Base-by-base conservation (phyloP, 148 eudicot genomes). In the Nepenthes gracilis region DNA sequence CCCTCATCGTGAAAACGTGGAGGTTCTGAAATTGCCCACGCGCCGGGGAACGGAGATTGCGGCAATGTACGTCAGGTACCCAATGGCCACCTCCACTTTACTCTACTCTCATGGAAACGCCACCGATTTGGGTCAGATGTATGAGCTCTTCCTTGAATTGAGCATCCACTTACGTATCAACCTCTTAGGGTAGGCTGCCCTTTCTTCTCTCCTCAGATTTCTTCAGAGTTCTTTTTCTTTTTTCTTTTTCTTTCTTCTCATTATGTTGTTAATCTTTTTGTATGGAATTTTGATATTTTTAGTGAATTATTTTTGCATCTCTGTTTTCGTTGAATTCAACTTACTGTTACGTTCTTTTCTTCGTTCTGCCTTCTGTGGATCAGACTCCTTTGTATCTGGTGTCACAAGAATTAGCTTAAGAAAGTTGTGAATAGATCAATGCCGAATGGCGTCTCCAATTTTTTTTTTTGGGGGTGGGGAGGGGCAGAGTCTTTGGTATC, bases 51-150 rank as follows among this genome's bases (percentile, higher is more conserved):
- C 84, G 2, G 89, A 83, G 73, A 75, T 86, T 1, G 85, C 79
- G 58, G 89, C 78, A 14, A 50, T 84, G 3, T 86, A 86, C 52
- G 68, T 86, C 1, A 69, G 87, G 50, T 76, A 86, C 38, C 95
- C 95, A n/a, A 83, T 81, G 87, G 95, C 95, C 1, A 74, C 73
- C 45, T 72, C 83, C 34, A 86, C 89, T 2, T 48, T 86, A 11
- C 76, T 86, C 8, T 86, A 83, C 63, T 86, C 94, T 8, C 94
- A 86, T 58, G 94, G 94, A 2, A 86, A 86, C 68, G 94, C 94
- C 2, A 77, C 94, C 58, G 94, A 86, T 81, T 72, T 86, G 57
- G 94, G 89, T 4, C 84, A 83, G 74, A 77, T 86, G 89, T 83
- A 83, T 56, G 86, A 83, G 81, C 86, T 86, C 51, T 86, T 86